phyloP scores from a whole-genome alignment of 805 yeast species.

The Clavispora santaluciae region DNA sequence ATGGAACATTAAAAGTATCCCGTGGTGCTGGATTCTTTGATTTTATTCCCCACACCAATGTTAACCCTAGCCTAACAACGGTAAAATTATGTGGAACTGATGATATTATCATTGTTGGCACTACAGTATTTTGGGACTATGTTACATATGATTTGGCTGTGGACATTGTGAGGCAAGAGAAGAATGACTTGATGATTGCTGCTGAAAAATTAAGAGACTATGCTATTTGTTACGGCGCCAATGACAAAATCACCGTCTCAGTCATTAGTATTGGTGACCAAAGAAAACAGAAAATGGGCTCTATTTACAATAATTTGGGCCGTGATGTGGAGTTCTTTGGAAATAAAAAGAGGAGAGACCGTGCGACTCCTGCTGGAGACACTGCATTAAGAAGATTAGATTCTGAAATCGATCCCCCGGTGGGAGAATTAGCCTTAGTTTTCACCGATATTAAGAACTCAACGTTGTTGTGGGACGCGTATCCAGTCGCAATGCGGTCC shows the following conservation, averaged over 20 bases:
- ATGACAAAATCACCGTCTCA: constrained; percentile 72
- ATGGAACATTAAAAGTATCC: constrained; percentile 77
- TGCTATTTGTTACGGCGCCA: constrained; percentile 88
- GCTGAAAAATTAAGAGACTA: constrained; percentile 92
- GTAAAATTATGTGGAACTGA: constrained; percentile 60
- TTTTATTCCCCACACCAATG: constrained; percentile 79
- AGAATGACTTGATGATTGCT: constrained; percentile 80
- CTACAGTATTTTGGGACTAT: constrained; percentile 79
- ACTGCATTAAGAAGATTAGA: constrained; percentile 77
- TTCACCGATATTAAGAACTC: constrained; percentile 97
- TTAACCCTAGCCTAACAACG: constrained; percentile 76
- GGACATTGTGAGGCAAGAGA: constrained; percentile 79
- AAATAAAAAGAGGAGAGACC: constrained; percentile 40
- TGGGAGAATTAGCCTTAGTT: constrained; percentile 90
- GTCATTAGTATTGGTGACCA: constrained; percentile 67
- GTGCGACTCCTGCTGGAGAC: constrained; percentile 51
- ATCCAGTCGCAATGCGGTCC: constrained; percentile 91
- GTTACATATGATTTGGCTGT: constrained; percentile 82
- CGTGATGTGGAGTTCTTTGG: constrained; percentile 31
- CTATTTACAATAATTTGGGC: constrained; percentile 36
- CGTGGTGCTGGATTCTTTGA: constrained; percentile 91
- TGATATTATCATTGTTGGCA: constrained; percentile 80
- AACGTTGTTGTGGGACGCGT: constrained; percentile 88
- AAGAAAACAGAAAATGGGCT: constrained; percentile 26
- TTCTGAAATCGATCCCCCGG: constrained; percentile 91